Evolutionary conservation across 2,329 filamentous ascomycete genomes (phyloP).

Genomic region (Bimuria novae-zelandiae): DNA sequence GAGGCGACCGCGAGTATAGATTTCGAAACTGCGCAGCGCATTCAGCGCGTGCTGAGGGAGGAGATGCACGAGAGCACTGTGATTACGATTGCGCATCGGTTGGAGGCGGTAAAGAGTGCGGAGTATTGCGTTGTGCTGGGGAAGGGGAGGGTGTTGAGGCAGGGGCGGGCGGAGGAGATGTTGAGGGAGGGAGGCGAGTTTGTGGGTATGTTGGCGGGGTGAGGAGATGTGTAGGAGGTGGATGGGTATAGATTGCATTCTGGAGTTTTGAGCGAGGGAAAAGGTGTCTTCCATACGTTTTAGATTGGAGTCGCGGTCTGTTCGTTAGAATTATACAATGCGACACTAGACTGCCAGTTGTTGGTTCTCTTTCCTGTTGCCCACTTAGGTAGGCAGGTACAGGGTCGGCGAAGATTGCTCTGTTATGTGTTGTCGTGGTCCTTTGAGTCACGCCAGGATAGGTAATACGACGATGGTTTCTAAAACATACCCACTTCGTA

Average conservation of each 20-base stretch:
- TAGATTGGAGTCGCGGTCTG: no score
- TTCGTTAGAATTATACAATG: no score
- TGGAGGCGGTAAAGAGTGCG: conserved; percentile 65
- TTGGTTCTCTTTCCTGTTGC: no score
- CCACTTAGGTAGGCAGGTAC: no score
- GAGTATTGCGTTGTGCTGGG: conserved; percentile 61
- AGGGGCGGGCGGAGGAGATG: conserved; percentile 41
- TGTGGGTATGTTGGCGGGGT: conserved; percentile 38
- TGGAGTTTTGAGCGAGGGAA: neutral
- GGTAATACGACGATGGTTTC: no score
- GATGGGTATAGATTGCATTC: neutral
- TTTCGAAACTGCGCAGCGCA: conserved; percentile 61
- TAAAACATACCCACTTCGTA: no score
- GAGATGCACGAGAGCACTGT: conserved; percentile 65
- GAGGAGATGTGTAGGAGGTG: no score
- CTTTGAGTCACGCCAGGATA: no score
- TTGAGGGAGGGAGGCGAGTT: conserved; percentile 40
- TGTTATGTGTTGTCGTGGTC: no score
- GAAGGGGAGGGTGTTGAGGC: conserved; percentile 53
- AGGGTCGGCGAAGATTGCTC: no score
- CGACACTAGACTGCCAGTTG: no score
- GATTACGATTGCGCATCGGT: conserved; percentile 67
- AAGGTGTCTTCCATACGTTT: no score
- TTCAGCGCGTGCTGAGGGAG: conserved; percentile 60
- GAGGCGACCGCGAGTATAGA: conserved; percentile 70